Conservation (phyloP, 2,329 filamentous ascomycete species). For the Mycosphaerella sp. region DNA sequence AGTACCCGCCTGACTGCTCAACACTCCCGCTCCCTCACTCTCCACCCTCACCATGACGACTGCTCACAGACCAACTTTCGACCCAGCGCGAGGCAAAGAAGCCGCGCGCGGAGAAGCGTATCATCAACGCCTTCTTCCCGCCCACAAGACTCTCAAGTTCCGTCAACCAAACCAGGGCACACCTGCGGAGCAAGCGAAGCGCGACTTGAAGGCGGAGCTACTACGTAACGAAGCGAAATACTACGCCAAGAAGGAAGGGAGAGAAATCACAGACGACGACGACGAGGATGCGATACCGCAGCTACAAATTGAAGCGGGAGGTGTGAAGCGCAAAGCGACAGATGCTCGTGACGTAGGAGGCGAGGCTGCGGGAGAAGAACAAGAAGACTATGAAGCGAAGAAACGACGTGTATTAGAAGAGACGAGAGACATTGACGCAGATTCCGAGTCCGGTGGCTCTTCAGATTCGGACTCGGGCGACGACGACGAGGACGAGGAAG, state of each 20-base stretch:
- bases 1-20: no score
- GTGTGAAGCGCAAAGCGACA: slow-evolving; percentile 56
- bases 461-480: slow-evolving; percentile 36
- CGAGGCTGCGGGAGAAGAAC: slow-evolving; percentile 43
- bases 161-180: slow-evolving; percentile 86
- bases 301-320: slow-evolving; percentile 44
- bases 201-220: slow-evolving; percentile 84
- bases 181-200: slow-evolving; percentile 60
- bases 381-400: slow-evolving; percentile 67
- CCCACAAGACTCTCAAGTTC: slow-evolving; percentile 87
- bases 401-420: slow-evolving; percentile 81
- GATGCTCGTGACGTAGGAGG: slow-evolving; percentile 16
- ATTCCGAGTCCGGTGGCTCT: slow-evolving; percentile 49
- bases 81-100: slow-evolving; percentile 92
- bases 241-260: slow-evolving; percentile 75
- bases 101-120: slow-evolving; percentile 88
- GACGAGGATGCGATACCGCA: slow-evolving; percentile 20
- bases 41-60: slow-evolving; percentile 39
- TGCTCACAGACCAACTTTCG: slow-evolving; percentile 85
- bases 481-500: slow-evolving; percentile 72
- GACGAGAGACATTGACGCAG: slow-evolving; percentile 79
- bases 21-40: background rate
- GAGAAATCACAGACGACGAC: slow-evolving; percentile 37
- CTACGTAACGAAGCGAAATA: slow-evolving; percentile 81
- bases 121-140: slow-evolving; percentile 90